These are phyloP conservation scores for Eucalyptus grandis DNA, from an alignment of 345 rosid genomes.

Conservation along the genomic window DNA sequence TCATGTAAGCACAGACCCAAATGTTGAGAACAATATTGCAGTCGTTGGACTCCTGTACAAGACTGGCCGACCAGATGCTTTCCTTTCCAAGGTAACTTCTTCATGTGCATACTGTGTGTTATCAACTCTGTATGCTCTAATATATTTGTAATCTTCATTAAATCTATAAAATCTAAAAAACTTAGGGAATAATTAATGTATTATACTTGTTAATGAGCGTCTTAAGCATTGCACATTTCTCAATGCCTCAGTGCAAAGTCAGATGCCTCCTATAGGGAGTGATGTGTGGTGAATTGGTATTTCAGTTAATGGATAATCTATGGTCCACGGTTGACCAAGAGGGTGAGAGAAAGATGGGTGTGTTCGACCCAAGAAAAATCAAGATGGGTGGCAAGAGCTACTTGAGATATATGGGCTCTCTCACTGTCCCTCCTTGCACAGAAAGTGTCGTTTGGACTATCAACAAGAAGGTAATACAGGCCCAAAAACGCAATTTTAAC, in stretches of 20 bases:
- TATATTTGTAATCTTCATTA: neutral
- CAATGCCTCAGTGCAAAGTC: neutral
- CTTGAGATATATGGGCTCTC: slow-evolving; percentile 67
- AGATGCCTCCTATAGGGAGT: neutral
- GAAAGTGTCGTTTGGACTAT: slow-evolving; percentile 67
- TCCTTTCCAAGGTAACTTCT: slow-evolving; percentile 38
- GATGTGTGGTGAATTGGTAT: neutral
- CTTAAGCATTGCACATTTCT: neutral
- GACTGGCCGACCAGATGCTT: slow-evolving; percentile 27
- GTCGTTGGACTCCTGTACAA: slow-evolving; percentile 43
- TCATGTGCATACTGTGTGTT: neutral
- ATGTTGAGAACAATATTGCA: slow-evolving; percentile 15
- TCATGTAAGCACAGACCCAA: slow-evolving; percentile 32
- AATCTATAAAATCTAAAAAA: too few species aligned
- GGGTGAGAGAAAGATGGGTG: slow-evolving; percentile 21
- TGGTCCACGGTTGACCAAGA: neutral
- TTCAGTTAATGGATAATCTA: slow-evolving; percentile 12
- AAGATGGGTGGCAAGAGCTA: slow-evolving; percentile 31
- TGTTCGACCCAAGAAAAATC: slow-evolving; percentile 34
- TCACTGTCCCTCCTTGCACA: slow-evolving; percentile 70
- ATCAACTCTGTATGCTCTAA: neutral
- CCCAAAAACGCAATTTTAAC: neutral
- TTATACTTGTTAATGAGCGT: neutral
- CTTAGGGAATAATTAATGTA: neutral
- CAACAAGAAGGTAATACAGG: slow-evolving; percentile 19